These are phyloP conservation scores for Aspergillus sp. DNA, from an alignment of 2,329 filamentous ascomycete genomes.

Conservation along the genomic window DNA sequence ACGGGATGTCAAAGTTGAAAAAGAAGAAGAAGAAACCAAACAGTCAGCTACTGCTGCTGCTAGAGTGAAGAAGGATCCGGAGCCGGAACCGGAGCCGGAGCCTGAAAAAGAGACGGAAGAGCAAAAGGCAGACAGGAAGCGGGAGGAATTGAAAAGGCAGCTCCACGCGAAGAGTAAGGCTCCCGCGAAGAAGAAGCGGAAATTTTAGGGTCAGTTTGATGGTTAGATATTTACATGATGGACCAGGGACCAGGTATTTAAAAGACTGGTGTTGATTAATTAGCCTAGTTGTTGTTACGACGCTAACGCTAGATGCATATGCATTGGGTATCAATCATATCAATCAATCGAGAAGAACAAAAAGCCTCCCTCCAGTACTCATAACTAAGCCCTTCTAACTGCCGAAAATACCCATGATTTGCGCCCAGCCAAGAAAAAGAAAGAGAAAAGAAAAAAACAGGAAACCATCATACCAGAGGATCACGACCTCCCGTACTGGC, in stretches of 20 bases:
- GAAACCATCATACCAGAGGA: neutral
- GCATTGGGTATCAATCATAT: too few relatives aligned
- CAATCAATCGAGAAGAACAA: too few relatives aligned
- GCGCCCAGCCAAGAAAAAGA: neutral
- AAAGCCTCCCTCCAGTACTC: too few relatives aligned
- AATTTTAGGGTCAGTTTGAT: constrained; percentile 34
- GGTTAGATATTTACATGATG: neutral
- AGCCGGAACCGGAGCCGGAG: constrained; percentile 10
- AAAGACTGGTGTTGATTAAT: too few relatives aligned
- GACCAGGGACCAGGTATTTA: too few relatives aligned
- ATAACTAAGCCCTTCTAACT: too few relatives aligned
- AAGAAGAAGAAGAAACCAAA: constrained; percentile 22
- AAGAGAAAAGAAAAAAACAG: neutral
- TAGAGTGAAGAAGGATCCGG: constrained; percentile 4
- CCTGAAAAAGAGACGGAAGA: constrained; percentile 33
- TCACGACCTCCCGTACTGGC: constrained; percentile 11
- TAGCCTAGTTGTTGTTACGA: too few relatives aligned
- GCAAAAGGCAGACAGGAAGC: constrained; percentile 47
- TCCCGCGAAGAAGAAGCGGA: constrained; percentile 50
- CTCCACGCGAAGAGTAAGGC: constrained; percentile 45
- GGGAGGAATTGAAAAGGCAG: constrained; percentile 49
- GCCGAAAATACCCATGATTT: neutral
- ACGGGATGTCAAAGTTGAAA: constrained; percentile 6
- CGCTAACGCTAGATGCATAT: too few relatives aligned
- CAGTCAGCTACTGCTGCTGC: constrained; percentile 24